Base-by-base conservation (phyloP, 495 filamentous ascomycete genomes). In the Aeminium ludgeri region DNA sequence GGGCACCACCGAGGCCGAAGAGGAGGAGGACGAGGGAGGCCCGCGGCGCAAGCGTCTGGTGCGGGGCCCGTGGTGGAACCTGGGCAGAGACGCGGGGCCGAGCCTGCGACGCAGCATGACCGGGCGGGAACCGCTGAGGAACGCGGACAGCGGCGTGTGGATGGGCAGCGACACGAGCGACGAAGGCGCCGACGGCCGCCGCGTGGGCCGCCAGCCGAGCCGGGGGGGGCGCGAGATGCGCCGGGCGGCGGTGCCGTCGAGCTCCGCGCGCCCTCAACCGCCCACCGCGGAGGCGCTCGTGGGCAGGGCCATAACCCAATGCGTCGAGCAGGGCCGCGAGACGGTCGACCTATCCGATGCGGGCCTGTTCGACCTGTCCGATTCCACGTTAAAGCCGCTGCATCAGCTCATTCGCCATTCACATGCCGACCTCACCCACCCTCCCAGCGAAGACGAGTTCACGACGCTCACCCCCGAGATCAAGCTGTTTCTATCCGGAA, bases 61-160 rank as follows among this genome's bases (percentile, higher is more conserved):
- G 4, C 30, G 36, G 17, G 50, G 50, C 7, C 34, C 46, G n/a
- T 53, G 46, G 46, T 53, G 43, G 37, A 42, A 39, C 16, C 6
- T 38, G 25, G 15, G 38, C 5, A 17, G 27, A n/a, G 6, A 18
- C 11, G 12, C 28, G 2, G 20, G 6, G 1, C 33, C 23, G 7
- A 29, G 25, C 19, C 19, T 38, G 10, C 17, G 39, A 19, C 40
- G 72, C 60, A 40, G 48, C 56, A 47, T 53, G 16, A 71, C 71
- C 44, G 56, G 61, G 23, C 76, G 73, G 55, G 57, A 74, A 32
- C 61, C 64, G 4, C 69, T 83, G 23, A 63, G 80, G 20, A 65
- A 78, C 48, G 59, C 73, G n/a, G 83, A 91, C 55, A 85, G 79
- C 59, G 82, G 80, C 40, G 74, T 87, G n/a, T 86, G 73, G 68